phyloP scores from a whole-genome alignment of 306 rosid species.

The Datisca glomerata region DNA sequence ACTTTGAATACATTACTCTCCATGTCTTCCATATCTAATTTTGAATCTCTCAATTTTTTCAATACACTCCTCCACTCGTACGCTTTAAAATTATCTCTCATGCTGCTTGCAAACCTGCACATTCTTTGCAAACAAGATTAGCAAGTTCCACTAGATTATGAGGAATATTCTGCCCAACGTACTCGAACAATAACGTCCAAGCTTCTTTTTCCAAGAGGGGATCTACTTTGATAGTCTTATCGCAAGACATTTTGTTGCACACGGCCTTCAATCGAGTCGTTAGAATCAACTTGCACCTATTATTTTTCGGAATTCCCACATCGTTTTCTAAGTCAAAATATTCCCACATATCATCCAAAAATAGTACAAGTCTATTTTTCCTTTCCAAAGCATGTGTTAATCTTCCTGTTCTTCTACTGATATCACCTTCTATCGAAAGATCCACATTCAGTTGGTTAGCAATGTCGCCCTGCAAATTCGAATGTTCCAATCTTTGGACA shows the following conservation, averaged over 20 bases:
- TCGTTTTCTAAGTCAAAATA: slow-evolving; percentile 9
- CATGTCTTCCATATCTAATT: slow-evolving; percentile 8
- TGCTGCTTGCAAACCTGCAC: slow-evolving; percentile 2
- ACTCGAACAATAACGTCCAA: slow-evolving; percentile 9
- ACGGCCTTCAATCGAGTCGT: slow-evolving; percentile 15
- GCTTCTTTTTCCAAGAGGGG: not conserved
- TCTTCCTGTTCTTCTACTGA: slow-evolving; percentile 14
- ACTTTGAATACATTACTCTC: slow-evolving; percentile 13
- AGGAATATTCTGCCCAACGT: not conserved
- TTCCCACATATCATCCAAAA: slow-evolving; percentile 30
- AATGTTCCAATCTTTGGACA: not conserved
- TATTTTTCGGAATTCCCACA: slow-evolving; percentile 13
- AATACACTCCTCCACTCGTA: not conserved
- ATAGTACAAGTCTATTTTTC: not conserved
- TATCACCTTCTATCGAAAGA: slow-evolving; percentile 4
- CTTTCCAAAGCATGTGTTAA: slow-evolving; percentile 6
- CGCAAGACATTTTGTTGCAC: slow-evolving; percentile 9
- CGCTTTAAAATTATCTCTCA: not conserved
- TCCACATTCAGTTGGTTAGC: not conserved
- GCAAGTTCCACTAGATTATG: not conserved
- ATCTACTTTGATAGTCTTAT: not conserved
- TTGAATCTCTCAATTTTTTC: not conserved
- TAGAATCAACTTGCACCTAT: slow-evolving; percentile 16
- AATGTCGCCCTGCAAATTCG: not conserved
- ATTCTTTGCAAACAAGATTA: not conserved